Evolutionary conservation across 164 flowering plant genomes (phyloP), one percentile per base, ranked within the genome.

Genomic region (Paratinospora sagittata): DNA sequence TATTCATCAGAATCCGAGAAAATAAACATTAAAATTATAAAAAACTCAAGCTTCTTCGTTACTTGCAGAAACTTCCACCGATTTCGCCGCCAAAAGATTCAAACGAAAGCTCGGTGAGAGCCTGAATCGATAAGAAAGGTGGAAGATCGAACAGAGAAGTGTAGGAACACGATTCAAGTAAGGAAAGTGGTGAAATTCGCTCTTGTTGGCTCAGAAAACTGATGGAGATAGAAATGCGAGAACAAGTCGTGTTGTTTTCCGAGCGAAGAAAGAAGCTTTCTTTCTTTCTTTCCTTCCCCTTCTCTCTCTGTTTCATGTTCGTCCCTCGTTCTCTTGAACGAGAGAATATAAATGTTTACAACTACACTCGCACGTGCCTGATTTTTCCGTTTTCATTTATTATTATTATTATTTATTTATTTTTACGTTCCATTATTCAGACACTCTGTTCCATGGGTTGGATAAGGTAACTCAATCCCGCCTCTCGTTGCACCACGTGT

Each of bases 291-390:
- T 55, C 61, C 10, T 55, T 21, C 26, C 61, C 19, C 55, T 14
- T 14, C 19, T 47, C 61, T n/a, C 61, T 55, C 21, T 55, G 61
- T 55, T 9, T n/a, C 61, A 55, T 19, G 61, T 61, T 61, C 64
- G 64, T 61, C 33, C 64, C 36, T 26, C 64, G 64, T 30, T 61
- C 64, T 11, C 64, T 61, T 27, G 34, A 61, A 61, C 64, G 64
- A 26, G 6, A 61, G 34, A 61, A 61, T 61, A 61, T 61, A 61
- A 61, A 61, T 61, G 19, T 8, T 8, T 19, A n/a, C 14, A 43
- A 43, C 47, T 43, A 43, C 47, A 9, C 14, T 43, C 26, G 61
- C 61, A 55, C 61, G 61, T 55, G 61, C n/a, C 19, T 52, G 0
- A 52, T 30, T 30, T 30, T 30, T 30, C 34, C 34, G 34, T 30